Evolutionary conservation across 768 basidiomycete genomes (phyloP), one percentile per base, ranked within the genome.

Genomic region (Mycena rosella): DNA sequence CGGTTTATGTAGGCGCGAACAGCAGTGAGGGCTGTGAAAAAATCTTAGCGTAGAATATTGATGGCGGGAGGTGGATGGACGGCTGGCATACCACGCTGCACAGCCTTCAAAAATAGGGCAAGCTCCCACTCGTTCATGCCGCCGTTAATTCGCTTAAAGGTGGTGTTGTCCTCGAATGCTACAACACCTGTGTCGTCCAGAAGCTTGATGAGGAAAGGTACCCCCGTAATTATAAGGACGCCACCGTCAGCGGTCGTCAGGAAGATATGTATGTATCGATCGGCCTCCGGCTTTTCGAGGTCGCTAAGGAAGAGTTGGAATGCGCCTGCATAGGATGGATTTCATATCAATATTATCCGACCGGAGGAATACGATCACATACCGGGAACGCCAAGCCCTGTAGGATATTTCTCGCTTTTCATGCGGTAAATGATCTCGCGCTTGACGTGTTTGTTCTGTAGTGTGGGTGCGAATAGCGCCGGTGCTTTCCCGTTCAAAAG

Each of bases 101-200:
- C 20, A 17, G 55, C 55, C 11, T 40, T 56, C 15, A 17, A n/a
- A 20, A 27, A 57, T 1, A 29, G 6, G 15, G 29, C 56, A 26
- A 44, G 13, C 38, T 57, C 56, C 56, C 56, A 57, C 42, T 44
- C 56, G 56, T 57, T 57, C 40, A 57, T 57, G 30, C 45, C 42
- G 24, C 40, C 38, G 2, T 20, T 14, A 18, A 57, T 18, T 17
- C 27, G 56, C 20, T 57, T 44, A 42, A 30, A 57, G 40, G 56
- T 57, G 5, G 18, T 57, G 27, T 29, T 42, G 20, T 57, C 56
- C 1, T 57, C 29, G 27, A 57, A 44, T 11, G 56, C 26, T 7
- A 20, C 3, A 10, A 57, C 40, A 20, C 56, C 56, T 0, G 56
- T 26, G 38, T 57, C 56, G 27, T 57, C 42, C 9, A 44, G 26